Base-by-base conservation (phyloP, 108 stramenopile species). In the Cyclotella kingstonii region DNA sequence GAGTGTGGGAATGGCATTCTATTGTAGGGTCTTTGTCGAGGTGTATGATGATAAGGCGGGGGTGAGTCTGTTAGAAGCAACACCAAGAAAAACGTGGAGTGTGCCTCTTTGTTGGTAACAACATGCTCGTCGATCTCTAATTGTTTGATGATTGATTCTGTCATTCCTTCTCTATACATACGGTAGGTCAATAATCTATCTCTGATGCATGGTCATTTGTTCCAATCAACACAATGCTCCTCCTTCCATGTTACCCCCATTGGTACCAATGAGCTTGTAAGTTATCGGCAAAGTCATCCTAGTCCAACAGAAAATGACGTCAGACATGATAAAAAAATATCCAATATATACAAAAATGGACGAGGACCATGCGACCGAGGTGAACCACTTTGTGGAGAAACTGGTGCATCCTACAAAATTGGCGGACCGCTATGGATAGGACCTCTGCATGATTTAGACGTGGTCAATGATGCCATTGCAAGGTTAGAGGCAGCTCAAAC, bases 1-100 rank as follows among this genome's bases (percentile, higher is more conserved):
- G 52, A 88, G 84, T 39, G 89, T 99, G 9, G 91, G 93, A 19
- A 96, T 98, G 78, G 93, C 94, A 33, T 99, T 98, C 70, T 99
- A 99, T 78, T 79, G 97, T 23, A 89, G 98, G 19, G 90, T 98
- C 38, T 99, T 99, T 84, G 95, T 98, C 3, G 93, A 96, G 63
- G 90, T 99, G 19, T 78, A 80, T 60, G 79, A 94, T 48, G 87
- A 90, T 67, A 93, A 95, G 53, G 70, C 72, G 5, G 94, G 94
- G 48, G 96, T 97, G 31, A 62, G 73, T 55, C 2, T n/a, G 31
- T n/a, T n/a, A n/a, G n/a, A n/a, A n/a, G n/a, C n/a, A n/a, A n/a
- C n/a, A n/a, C n/a, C n/a, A n/a, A n/a, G n/a, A n/a, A n/a, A n/a
- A n/a, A n/a, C n/a, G n/a, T n/a, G n/a, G n/a, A n/a, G n/a, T n/a